Evolutionary conservation across 176 grass and related monocot genomes (phyloP).

Genomic region (Paspalum vaginatum): DNA sequence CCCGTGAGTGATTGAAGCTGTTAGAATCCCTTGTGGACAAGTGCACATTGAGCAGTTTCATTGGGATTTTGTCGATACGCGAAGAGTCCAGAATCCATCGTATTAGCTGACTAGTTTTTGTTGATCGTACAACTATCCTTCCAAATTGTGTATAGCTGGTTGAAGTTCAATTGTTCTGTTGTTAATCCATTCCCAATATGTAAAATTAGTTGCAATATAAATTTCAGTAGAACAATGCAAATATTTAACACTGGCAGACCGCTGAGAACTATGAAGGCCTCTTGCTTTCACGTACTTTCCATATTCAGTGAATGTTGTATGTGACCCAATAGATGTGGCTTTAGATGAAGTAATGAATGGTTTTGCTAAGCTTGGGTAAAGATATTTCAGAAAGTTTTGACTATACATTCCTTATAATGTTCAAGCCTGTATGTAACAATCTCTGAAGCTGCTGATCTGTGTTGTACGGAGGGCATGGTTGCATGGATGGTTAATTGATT

Average conservation of each 20-base stretch:
- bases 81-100: slow-evolving; percentile 7
- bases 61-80: slow-evolving; percentile 42
- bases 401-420: neutral
- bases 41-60: slow-evolving; percentile 21
- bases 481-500: neutral
- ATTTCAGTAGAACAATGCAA: neutral
- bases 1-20: slow-evolving; percentile 1
- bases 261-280: neutral
- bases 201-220: slow-evolving; percentile 31
- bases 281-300: slow-evolving; percentile 14
- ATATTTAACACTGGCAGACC: neutral
- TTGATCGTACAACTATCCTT: slow-evolving; percentile 41
- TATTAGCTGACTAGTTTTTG: slow-evolving; percentile 39
- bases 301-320: neutral
- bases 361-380: neutral
- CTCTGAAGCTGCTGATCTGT: neutral
- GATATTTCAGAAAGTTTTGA: neutral
- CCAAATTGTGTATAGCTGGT: slow-evolving; percentile 51
- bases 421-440: neutral
- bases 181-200: slow-evolving; percentile 26
- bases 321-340: neutral
- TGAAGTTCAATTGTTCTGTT: slow-evolving; percentile 31
- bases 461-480: neutral
- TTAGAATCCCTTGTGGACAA: slow-evolving; percentile 7
- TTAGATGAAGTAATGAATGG: neutral